phyloP scores from a whole-genome alignment of 78 protist genomes.

The Trichosphaerium sp. region DNA sequence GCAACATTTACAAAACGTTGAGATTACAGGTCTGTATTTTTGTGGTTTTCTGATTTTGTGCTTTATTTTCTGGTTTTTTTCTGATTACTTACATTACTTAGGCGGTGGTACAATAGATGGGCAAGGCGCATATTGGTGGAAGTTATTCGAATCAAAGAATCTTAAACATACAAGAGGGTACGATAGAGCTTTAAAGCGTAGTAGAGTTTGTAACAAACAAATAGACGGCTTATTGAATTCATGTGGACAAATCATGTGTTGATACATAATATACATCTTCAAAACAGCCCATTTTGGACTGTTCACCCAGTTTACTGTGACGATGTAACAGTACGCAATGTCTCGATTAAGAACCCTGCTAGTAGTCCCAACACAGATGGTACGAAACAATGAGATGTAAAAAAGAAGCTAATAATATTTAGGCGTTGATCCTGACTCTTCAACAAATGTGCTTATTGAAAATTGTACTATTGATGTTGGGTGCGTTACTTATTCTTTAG shows the following conservation, averaged over 20 bases:
- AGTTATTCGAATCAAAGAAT: too few relatives aligned
- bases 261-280: background rate
- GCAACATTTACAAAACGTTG: background rate
- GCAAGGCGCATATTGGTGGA: conserved; percentile 1
- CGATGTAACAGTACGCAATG: background rate
- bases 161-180: background rate
- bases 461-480: background rate
- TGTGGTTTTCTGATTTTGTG: too few relatives aligned
- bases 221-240: background rate
- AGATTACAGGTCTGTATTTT: background rate
- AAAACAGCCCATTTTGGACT: conserved; percentile 6
- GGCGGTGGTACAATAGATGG: background rate
- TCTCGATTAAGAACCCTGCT: background rate
- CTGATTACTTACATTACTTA: too few relatives aligned
- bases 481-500: too few relatives aligned
- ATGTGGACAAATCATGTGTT: background rate
- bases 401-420: too few relatives aligned
- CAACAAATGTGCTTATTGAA: background rate
- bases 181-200: background rate
- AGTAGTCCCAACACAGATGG: conserved; percentile 10
- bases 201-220: background rate
- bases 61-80: too few relatives aligned
- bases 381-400: too few relatives aligned
- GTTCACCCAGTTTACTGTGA: background rate
- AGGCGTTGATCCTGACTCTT: conserved; percentile 1